phyloP scores from a whole-genome alignment of 2,329 filamentous ascomycete species.

The Leptographium galeiforme region DNA sequence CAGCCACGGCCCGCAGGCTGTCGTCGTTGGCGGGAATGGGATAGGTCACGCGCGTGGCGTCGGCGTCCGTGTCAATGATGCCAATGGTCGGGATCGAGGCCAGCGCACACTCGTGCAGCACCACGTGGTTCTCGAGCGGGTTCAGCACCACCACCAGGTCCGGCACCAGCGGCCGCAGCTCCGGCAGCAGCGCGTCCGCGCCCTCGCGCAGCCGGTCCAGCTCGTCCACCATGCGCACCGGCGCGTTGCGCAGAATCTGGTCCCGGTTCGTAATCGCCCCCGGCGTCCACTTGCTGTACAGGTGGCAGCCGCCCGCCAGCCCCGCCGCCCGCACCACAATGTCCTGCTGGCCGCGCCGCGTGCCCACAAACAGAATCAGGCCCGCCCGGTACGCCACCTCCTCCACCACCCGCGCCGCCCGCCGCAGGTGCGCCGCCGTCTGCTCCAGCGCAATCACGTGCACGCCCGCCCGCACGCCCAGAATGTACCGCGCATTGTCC shows the following conservation, averaged over 20 bases:
- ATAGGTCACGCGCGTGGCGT: slow-evolving; percentile 91
- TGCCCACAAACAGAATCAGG: slow-evolving; percentile 82
- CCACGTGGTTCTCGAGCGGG: slow-evolving; percentile 77
- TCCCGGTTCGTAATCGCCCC: slow-evolving; percentile 88
- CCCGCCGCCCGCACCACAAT: slow-evolving; percentile 70
- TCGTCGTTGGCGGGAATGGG: slow-evolving; percentile 95
- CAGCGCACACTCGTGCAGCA: slow-evolving; percentile 82
- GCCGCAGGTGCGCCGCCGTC: slow-evolving; percentile 78
- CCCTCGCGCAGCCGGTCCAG: slow-evolving; percentile 48
- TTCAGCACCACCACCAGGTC: slow-evolving; percentile 90
- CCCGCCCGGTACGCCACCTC: slow-evolving; percentile 74
- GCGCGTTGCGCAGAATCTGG: slow-evolving; percentile 62
- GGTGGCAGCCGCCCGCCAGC: slow-evolving; percentile 65
- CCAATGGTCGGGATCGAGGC: slow-evolving; percentile 89
- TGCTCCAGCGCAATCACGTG: slow-evolving; percentile 89
- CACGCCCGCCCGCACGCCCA: slow-evolving; percentile 73
- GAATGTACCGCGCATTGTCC: slow-evolving; percentile 85
- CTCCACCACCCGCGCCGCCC: slow-evolving; percentile 83
- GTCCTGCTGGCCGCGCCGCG: slow-evolving; percentile 65
- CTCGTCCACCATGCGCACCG: slow-evolving; percentile 64
- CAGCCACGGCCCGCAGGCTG: slow-evolving; percentile 66
- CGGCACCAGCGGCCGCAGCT: slow-evolving; percentile 52
- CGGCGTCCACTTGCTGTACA: slow-evolving; percentile 88
- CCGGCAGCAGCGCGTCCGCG: not conserved
- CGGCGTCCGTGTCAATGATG: slow-evolving; percentile 82